These are phyloP conservation scores for Aspergillus nidulans DNA, from an alignment of 495 filamentous ascomycete species.

Conservation along the genomic window DNA sequence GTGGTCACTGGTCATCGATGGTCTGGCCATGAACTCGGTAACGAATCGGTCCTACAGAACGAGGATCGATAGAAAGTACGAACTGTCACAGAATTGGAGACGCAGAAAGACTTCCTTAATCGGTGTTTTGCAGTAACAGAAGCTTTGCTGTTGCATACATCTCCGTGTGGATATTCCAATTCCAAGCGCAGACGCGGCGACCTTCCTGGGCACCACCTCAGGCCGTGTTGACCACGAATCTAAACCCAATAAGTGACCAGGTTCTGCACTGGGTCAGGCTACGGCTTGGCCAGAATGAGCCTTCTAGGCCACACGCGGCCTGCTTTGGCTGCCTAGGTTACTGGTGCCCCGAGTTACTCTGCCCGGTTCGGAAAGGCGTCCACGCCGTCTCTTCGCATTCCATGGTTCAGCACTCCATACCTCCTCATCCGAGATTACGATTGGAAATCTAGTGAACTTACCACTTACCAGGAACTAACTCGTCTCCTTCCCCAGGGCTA, in stretches of 20 bases:
- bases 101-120: neutral
- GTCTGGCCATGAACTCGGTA: neutral
- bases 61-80: neutral
- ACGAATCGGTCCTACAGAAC: neutral
- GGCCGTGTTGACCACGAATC: constrained; percentile 16
- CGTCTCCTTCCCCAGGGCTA: constrained; percentile 55
- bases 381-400: constrained; percentile 38
- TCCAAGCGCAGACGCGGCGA: constrained; percentile 22
- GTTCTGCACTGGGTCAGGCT: constrained; percentile 3
- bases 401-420: constrained; percentile 34
- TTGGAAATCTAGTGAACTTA: neutral
- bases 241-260: constrained; percentile 9
- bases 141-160: neutral
- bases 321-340: constrained; percentile 14
- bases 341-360: constrained; percentile 8
- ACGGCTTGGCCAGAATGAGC: constrained; percentile 5
- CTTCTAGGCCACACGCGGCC: neutral
- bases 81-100: neutral
- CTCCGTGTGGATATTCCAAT: constrained; percentile 14
- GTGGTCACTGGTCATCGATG: neutral
- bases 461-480: constrained; percentile 20
- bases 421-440: neutral
- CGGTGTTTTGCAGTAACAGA: neutral
- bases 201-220: neutral
- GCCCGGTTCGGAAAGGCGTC: constrained; percentile 22